Evolutionary conservation across 148 eudicot species (phyloP), one percentile per base, ranked within the genome.

Genomic region (Cornus kousa): DNA sequence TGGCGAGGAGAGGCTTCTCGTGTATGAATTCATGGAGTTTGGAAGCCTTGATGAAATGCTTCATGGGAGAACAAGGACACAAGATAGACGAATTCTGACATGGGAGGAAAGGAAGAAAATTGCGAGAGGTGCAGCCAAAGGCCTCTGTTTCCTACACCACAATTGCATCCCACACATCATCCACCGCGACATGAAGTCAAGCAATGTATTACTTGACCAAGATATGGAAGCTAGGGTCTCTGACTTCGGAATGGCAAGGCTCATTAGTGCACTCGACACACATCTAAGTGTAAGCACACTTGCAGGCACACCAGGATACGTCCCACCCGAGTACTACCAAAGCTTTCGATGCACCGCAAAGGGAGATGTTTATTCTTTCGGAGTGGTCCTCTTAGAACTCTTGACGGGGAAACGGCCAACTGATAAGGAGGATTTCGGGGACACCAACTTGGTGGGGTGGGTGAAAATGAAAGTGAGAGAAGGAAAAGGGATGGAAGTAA

Each of bases 251-350:
- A 93, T 96, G 99, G 99, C 99, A 33, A 88, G 98, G 83, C 91
- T 96, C n/a, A 95, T 95, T n/a, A 95, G 97, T 77, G 99, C 99
- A 2, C 89, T 95, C 0, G 99, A 95, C 77, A 95, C 99, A 31
- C 99, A 95, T 79, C 80, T 95, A 19, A 95, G 99, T 55, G 99
- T 95, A 59, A 95, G 99, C 85, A 90, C 99, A 14, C 84, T 95
- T 19, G 99, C 99, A 1, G 99, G 99, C 11, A 95, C 99, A 7
- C 99, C 99, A 1, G 99, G 99, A 5, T 95, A 95, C 50, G 99
- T 95, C 4, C 99, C 99, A 3, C 99, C 99, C 0, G 99, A 95
- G 90, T 95, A 93, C 85, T 95, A 95, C 70, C 99, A 95, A 74
- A 95, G 99, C 86, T 95, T 95, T 73, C 67, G 99, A 32, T 95